Evolutionary conservation across 345 rosid genomes (phyloP).

Genomic region (Populus pruinosa): DNA sequence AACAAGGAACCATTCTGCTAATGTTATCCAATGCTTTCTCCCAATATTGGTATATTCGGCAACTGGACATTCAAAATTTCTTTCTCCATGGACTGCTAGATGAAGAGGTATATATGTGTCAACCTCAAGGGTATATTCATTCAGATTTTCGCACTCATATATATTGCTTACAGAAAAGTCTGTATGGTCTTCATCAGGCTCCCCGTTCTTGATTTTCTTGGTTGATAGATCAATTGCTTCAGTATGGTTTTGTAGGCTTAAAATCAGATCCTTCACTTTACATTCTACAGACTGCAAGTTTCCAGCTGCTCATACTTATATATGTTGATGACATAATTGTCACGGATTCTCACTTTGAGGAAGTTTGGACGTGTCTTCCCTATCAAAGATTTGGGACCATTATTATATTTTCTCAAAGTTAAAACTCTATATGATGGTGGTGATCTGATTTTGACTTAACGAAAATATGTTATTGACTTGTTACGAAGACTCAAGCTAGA

Average conservation of each 20-base stretch:
- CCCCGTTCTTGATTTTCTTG: neutral
- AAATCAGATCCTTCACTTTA: neutral
- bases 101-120: neutral
- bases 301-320: neutral
- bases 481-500: no score
- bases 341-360: no score
- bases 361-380: no score
- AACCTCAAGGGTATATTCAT: neutral
- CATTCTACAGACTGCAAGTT: neutral
- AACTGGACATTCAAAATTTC: no score
- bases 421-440: no score
- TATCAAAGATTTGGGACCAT: neutral
- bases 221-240: neutral
- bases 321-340: neutral
- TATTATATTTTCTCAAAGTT: no score
- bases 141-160: neutral
- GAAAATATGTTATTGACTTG: no score
- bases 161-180: neutral
- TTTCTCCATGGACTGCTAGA: neutral
- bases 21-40: neutral
- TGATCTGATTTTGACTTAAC: rapidly evolving
- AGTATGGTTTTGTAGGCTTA: neutral
- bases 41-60: no score
- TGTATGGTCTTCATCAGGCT: neutral
- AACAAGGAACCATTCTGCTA: neutral